Evolutionary conservation across 441 rosid species (phyloP).

Genomic region (Syzygium syzygioides): DNA sequence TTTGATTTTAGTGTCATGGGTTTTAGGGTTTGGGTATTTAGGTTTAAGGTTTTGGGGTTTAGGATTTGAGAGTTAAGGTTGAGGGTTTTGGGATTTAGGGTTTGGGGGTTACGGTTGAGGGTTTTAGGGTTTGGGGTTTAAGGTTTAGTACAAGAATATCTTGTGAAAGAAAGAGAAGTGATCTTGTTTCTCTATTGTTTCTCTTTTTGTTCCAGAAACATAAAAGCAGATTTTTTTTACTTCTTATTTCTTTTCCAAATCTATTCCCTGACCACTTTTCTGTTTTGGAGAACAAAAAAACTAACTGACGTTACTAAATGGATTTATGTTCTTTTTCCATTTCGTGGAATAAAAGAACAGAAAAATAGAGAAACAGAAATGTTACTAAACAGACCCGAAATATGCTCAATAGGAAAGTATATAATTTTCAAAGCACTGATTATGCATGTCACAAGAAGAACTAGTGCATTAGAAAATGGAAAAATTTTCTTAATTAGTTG

Average conservation of each 20-base stretch:
- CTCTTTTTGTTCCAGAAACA: too few species aligned
- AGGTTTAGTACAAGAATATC: too few species aligned
- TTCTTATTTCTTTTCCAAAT: too few species aligned
- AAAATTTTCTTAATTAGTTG: neutral
- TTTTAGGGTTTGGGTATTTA: neutral
- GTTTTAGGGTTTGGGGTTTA: neutral
- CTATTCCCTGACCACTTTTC: too few species aligned
- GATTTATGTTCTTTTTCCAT: too few species aligned
- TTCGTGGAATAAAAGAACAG: too few species aligned
- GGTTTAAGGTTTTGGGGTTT: neutral
- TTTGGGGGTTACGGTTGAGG: neutral
- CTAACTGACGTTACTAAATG: too few species aligned
- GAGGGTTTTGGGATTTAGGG: neutral
- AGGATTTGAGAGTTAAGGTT: neutral
- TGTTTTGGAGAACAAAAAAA: too few species aligned
- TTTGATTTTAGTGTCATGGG: neutral
- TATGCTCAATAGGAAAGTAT: neutral
- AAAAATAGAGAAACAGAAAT: too few species aligned
- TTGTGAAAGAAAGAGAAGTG: too few species aligned
- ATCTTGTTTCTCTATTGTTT: too few species aligned
- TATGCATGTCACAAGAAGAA: neutral
- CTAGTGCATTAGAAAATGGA: neutral
- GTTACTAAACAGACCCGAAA: neutral
- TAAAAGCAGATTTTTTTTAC: too few species aligned
- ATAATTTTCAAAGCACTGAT: neutral